phyloP scores from a whole-genome alignment of 2,329 filamentous ascomycete genomes.

The Ceratocystis lukuohia region DNA sequence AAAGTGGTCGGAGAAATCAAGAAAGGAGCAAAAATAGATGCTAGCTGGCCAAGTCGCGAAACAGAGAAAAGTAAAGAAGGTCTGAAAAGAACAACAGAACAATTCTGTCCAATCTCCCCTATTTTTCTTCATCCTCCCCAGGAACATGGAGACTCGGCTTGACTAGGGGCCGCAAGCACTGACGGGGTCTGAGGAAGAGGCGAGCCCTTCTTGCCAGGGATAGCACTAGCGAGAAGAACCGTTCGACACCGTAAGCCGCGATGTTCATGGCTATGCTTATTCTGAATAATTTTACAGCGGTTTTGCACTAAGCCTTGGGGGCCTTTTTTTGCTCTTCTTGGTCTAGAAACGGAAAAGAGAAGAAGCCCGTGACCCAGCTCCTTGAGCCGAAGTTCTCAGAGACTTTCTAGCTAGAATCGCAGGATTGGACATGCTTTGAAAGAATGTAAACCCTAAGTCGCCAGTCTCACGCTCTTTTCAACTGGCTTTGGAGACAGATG shows the following conservation, averaged over 20 bases:
- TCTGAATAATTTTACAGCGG: neutral
- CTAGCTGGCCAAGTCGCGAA: conserved; percentile 6
- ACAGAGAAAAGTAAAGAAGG: conserved; percentile 7
- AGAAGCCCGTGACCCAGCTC: neutral
- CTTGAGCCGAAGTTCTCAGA: neutral
- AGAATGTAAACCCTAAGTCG: too few species aligned
- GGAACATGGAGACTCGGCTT: neutral
- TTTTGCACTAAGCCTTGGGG: neutral
- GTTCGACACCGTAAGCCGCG: neutral
- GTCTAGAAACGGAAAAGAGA: neutral
- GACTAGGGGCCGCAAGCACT: neutral
- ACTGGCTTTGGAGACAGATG: neutral
- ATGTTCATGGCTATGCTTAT: neutral
- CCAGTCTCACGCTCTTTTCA: neutral
- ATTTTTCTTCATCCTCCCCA: conserved; percentile 2
- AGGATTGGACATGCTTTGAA: too few species aligned
- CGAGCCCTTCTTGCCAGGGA: conserved; percentile 1
- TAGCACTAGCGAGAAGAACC: neutral
- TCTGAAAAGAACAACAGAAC: conserved; percentile 7
- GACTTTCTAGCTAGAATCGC: too few species aligned
- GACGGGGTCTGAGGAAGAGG: conserved; percentile 6
- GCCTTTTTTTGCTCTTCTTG: neutral
- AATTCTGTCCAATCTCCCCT: conserved; percentile 2
- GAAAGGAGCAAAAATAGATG: conserved; percentile 3
- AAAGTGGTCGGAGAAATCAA: neutral